These are phyloP conservation scores for Diplogelasinospora grovesii DNA, from an alignment of 495 filamentous ascomycete species.

Conservation along the genomic window DNA sequence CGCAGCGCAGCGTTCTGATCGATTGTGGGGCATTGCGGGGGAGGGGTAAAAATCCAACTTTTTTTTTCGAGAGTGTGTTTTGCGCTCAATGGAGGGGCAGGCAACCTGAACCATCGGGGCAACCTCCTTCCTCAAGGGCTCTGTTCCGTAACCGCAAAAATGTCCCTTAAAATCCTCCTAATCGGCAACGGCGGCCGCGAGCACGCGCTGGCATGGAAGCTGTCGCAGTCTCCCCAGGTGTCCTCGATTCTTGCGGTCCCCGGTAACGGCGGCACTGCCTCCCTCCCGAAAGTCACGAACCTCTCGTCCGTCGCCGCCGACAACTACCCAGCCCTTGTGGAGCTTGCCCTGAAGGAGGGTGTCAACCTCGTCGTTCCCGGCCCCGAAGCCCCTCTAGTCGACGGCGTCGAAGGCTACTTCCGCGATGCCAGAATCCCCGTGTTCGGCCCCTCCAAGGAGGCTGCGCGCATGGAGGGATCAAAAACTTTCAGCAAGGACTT, in stretches of 20 bases:
- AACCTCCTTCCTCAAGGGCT: neutral
- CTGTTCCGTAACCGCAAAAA: conserved; percentile 5
- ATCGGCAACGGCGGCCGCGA: conserved; percentile 92
- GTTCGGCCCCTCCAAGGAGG: conserved; percentile 82
- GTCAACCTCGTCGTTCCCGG: conserved; percentile 87
- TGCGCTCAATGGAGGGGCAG: conserved; percentile 7
- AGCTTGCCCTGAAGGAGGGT: conserved; percentile 61
- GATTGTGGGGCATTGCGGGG: conserved; percentile 23
- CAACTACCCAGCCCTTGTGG: conserved; percentile 71
- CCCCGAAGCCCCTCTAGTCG: conserved; percentile 90
- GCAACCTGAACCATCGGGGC: conserved; percentile 1
- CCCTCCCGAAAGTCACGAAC: conserved; percentile 65
- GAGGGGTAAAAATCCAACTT: conserved; percentile 32
- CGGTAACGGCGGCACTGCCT: conserved; percentile 87
- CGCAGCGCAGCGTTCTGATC: no score
- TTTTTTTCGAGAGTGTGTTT: conserved; percentile 18
- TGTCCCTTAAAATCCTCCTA: conserved; percentile 60
- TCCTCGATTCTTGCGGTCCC: conserved; percentile 60
- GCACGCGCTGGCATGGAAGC: conserved; percentile 92
- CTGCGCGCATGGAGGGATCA: conserved; percentile 88
- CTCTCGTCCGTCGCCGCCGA: conserved; percentile 57
- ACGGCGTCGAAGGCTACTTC: conserved; percentile 82
- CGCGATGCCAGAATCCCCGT: conserved; percentile 66
- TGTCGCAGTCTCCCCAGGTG: conserved; percentile 68
- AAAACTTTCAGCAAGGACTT: conserved; percentile 98